Evolutionary conservation across 352 stramenopile species (phyloP), one percentile per base, ranked within the genome.

Genomic region (Phytophthora pistaciae): DNA sequence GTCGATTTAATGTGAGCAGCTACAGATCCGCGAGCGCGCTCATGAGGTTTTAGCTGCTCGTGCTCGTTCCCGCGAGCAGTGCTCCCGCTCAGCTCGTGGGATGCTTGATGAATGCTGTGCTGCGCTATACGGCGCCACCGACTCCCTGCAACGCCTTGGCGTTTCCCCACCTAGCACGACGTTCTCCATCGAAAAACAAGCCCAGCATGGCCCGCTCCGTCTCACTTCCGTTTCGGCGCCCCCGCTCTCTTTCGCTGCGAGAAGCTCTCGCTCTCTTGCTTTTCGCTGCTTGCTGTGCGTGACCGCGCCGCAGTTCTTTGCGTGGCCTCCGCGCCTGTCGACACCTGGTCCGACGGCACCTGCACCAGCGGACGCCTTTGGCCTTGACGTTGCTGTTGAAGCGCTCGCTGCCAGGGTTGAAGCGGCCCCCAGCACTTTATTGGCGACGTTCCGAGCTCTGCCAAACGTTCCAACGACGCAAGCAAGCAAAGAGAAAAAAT

Each of bases 141-240:
- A 20, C 16, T 20, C 11, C 40, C 40, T 48, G 42, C 42, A 49
- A 49, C 46, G 46, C 20, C 9, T 27, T 9, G 20, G 46, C 46
- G 46, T 54, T 54, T 54, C 46, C 46, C 27, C n/a, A 20, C n/a
- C n/a, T 29, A 13, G 8, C 7, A 29, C 13, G 21, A 20, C 20
- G 16, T 27, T 54, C n/a, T 54, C 20, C 46, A 25, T 25, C 46
- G n/a, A 54, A 27, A 54, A 20, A 27, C n/a, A 54, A 49, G 42
- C 42, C 8, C 42, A 49, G 42, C 42, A 16, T 10, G 42, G 5
- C 42, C 14, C 38, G 44, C n/a, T 20, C 44, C 44, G 44, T 54
- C 46, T 27, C n/a, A 54, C 46, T 54, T 54, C 46, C 46, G 46
- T 54, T 54, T 54, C 42, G 42, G 13, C 42, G 16, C 42, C 36